Evolutionary conservation across 208 protist genomes (phyloP), one percentile per base, ranked within the genome.

Genomic region (Trypanosoma cruzi): DNA sequence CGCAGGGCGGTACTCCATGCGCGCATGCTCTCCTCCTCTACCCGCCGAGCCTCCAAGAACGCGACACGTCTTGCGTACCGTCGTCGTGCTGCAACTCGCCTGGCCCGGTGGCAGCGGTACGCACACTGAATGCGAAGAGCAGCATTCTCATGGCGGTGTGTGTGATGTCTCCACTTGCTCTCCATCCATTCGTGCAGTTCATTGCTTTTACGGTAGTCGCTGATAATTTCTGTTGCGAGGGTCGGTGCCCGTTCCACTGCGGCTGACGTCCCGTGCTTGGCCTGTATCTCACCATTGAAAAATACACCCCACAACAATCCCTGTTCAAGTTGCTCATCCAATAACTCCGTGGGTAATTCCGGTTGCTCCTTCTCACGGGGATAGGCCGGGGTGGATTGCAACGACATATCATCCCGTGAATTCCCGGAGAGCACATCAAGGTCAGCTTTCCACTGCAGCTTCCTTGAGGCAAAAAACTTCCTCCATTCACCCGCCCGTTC

Each of bases 81-180:
- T 50, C 58, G 59, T 31, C 57, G 62, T 7, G 64, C 52, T 6
- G 79, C 73, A 13, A 66, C 68, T 36, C 52, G 28, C 18, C 82
- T 84, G 0, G 92, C 82, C 10, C 71, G 32, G 68, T 92, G 85
- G 14, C 61, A 69, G 6, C 92, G 86, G 65, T 85, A 96, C 1
- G 88, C 87, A 37, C 84, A 81, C 62, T 94, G 88, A 65, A 96
- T 93, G 22, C 63, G 66, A 10, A 95, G 68, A 20, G 92, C 92
- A 10, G 92, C 92, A 46, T 82, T 84, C 68, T 96, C 92, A 68
- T 96, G 92, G 6, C 80, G 76, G 61, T 94, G 85, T 0, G 87
- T 94, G 79, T 81, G 81, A 57, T 83, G 66, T n/a, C 58, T 49
- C 88, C 92, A 94, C 32, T 73, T 64, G 7, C 59, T 49, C 26